Evolutionary conservation across 345 rosid genomes (phyloP), one percentile per base, ranked within the genome.

Genomic region (Cardamine occulta): DNA sequence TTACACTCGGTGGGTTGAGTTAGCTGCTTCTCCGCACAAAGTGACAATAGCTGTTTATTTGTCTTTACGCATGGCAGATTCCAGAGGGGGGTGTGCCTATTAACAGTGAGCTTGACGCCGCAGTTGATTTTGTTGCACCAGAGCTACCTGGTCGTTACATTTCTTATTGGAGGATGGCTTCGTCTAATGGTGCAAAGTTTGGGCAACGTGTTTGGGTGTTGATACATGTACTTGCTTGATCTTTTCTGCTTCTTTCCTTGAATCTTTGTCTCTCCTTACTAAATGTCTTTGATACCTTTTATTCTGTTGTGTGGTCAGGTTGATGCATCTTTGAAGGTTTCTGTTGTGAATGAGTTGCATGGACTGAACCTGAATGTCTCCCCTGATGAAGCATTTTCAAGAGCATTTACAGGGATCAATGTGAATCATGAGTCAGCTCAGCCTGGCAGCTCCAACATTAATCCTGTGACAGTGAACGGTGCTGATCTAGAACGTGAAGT

Each of bases 121-220:
- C 91, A 18, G 85, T 87, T 72, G 93, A 96, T 81, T 91, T 91
- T 80, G 82, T 77, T 56, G 82, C 99, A 42, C 98, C 99, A 42
- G 66, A 56, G 52, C 72, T 74, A 66, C 91, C 98, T 73, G 99
- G 99, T 64, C 83, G 87, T 31, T 93, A 91, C 79, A 74, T 86
- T 24, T 93, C 99, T 47, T 89, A 90, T 68, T 95, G 99, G 99
- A 93, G 88, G 85, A 84, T 92, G 96, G 84, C 88, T 68, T 73
- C 86, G 47, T 83, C 89, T 37, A 78, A 84, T 37, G 94, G 94
- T 40, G 81, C 74, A 14, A 88, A 82, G 76, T 95, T 95, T 63
- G 99, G 98, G 60, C 99, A 95, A 63, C 97, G 93, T 57, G 86
- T 95, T 69, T 93, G 98, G 99, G 98, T 90, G 81, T 85, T 86